A percentile compares a stretch with the other conserved stretches of the same genome.
phyloP scores from a whole-genome alignment of 306 rosid genomes.

The Leucaena leucocephala region DNA sequence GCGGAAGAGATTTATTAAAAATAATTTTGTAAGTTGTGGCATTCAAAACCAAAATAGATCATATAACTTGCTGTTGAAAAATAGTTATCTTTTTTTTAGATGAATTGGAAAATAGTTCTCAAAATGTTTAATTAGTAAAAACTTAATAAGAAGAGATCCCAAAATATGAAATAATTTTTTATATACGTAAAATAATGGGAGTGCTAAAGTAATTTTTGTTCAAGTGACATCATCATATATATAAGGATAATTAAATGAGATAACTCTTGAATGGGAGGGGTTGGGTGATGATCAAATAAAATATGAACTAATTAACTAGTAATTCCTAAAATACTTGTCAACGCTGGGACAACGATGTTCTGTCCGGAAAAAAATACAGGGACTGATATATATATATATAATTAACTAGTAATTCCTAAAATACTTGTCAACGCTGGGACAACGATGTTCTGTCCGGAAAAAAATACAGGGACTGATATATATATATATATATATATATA shows the following conservation, averaged over 20 bases:
- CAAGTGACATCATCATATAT: neutral
- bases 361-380: neutral
- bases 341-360: neutral
- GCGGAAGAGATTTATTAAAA: neutral
- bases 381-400: neutral
- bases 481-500: too few relatives aligned
- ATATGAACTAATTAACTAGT: neutral
- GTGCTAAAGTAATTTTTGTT: neutral
- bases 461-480: neutral
- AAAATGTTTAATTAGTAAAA: neutral
- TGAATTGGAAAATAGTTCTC: too few relatives aligned
- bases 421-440: neutral
- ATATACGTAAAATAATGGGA: neutral
- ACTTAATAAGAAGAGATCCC: neutral
- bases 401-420: neutral
- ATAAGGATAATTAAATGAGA: neutral
- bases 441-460: neutral
- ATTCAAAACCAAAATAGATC: neutral
- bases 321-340: neutral
- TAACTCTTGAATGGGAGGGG: neutral
- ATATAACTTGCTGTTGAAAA: too few relatives aligned
- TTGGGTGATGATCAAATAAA: neutral
- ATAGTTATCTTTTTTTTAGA: neutral
- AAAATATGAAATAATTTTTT: neutral
- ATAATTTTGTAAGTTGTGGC: neutral